Percentiles rank a stretch among this genome's conserved stretches.
phyloP scores from a whole-genome alignment of 1,284 basidiomycete species.

The Cutaneotrichosporon cutaneum region DNA sequence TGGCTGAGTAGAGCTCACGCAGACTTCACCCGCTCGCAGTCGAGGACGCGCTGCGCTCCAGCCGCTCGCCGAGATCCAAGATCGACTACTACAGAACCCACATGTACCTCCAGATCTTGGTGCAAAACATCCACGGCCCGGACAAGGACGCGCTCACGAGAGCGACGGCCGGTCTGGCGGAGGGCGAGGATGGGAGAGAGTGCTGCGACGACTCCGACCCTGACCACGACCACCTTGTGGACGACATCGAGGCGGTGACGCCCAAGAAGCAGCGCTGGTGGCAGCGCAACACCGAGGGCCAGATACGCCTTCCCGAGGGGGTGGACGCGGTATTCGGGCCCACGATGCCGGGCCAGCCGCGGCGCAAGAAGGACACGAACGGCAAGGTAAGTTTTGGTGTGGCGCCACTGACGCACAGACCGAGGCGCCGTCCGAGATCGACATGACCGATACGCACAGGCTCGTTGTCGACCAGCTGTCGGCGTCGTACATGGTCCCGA shows the following conservation, averaged over 20 bases:
- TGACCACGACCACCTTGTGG: not conserved
- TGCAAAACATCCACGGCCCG: slow-evolving; percentile 46
- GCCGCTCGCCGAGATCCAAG: slow-evolving; percentile 49
- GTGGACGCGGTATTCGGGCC: slow-evolving; percentile 52
- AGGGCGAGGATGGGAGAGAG: not conserved
- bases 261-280: slow-evolving; percentile 12
- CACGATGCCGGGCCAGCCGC: slow-evolving; percentile 18
- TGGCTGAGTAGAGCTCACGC: slow-evolving; percentile 1
- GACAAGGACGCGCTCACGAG: slow-evolving; percentile 32
- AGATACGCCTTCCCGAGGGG: slow-evolving; percentile 44
- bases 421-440: not conserved
- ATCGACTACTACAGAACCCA: slow-evolving; percentile 52
- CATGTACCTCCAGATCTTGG: slow-evolving; percentile 51
- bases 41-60: slow-evolving; percentile 49
- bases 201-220: slow-evolving; percentile 6
- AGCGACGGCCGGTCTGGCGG: slow-evolving; percentile 25
- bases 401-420: not conserved
- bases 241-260: slow-evolving; percentile 3
- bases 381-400: not conserved
- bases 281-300: slow-evolving; percentile 7
- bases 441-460: slow-evolving; percentile 41
- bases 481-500: slow-evolving; percentile 52
- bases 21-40: slow-evolving; percentile 53
- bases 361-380: slow-evolving; percentile 8
- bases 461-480: slow-evolving; percentile 49